Evolutionary conservation across 2,329 filamentous ascomycete species (phyloP), one percentile per base, ranked within the genome.

Genomic region (Pseudogymnoascus sp.): DNA sequence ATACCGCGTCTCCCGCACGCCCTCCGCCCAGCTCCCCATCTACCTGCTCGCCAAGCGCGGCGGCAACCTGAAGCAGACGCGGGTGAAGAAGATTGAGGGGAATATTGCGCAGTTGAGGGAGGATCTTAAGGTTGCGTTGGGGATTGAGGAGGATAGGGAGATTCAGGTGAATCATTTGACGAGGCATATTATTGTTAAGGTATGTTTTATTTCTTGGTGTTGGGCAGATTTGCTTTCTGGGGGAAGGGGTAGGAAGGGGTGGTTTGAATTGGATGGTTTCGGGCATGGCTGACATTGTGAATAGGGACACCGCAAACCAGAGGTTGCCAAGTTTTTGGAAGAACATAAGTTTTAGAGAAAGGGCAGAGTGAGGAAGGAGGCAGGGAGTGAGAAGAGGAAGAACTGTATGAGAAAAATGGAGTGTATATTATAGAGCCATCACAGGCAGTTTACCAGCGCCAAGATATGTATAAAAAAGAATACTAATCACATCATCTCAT

Each of bases 11-110:
- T 79, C 80, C 60, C 87, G 91, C 65, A 93, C 91, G 2, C 77
- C 80, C 1, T 87, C 84, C 38, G 83, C 85, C 58, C 85, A 91
- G 67, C 78, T 94, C 2, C 86, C 91, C 23, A 83, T 97, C 49
- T 99, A 97, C 77, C 79, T 86, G 14, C 80, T 85, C 67, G 79
- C 77, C 66, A 92, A 90, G 77, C 81, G 85, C 11, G 91, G 91
- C 60, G 90, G 91, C 12, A 94, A 90, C 67, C 80, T 86, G 71
- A 84, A 86, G 69, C 76, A 89, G 69, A 95, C 93, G 4, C 75
- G 84, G 62, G 77, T 99, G 62, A 89, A 91, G 73, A 92, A 90
- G 75, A 82, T 93, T 59, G 85, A 91, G 63, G 94, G 94, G 14
- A 83, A 96, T 72, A 71, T 85, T 59, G 74, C 78, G 33, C 82